Evolutionary conservation across 1,284 basidiomycete species (phyloP).

Genomic region (Tilletia setariae): DNA sequence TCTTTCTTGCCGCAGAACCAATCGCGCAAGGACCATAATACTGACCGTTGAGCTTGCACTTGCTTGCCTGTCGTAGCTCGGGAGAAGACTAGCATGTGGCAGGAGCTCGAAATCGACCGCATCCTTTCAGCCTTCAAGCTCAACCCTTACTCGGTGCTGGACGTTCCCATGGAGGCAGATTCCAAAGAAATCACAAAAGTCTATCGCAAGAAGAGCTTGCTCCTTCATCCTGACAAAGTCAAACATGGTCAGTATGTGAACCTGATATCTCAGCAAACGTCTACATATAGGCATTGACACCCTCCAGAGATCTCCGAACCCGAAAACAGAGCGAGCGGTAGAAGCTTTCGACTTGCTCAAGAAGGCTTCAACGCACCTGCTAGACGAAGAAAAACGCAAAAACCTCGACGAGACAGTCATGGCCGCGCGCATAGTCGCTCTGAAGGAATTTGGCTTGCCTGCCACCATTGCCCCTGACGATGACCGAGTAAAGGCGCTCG

Average conservation of each 20-base stretch:
- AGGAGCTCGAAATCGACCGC: conserved; percentile 59
- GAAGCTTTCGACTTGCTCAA: conserved; percentile 63
- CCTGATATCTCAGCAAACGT: neutral
- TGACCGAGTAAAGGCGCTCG: conserved; percentile 55
- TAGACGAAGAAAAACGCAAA: conserved; percentile 50
- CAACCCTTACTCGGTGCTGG: conserved; percentile 63
- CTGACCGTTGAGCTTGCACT: too few relatives aligned
- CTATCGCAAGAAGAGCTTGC: conserved; percentile 61
- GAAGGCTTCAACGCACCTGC: conserved; percentile 57
- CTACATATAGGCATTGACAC: neutral
- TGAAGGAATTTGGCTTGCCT: conserved; percentile 50
- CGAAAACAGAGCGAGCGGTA: conserved; percentile 54
- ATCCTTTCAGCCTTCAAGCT: conserved; percentile 61
- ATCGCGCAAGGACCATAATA: too few relatives aligned
- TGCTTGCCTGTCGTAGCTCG: conserved; percentile 23
- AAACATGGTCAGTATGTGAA: conserved; percentile 53
- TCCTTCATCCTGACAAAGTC: conserved; percentile 64
- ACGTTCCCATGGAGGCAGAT: conserved; percentile 57
- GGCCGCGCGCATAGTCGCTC: conserved; percentile 54
- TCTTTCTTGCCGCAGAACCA: neutral
- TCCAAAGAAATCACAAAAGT: conserved; percentile 60
- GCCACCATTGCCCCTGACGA: conserved; percentile 52
- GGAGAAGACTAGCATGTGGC: conserved; percentile 37
- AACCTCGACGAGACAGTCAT: conserved; percentile 54
- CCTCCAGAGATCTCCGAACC: neutral